These are phyloP conservation scores for Entomortierella chlamydospora DNA, from an alignment of 192 early-diverging fungal species.

Conservation along the genomic window DNA sequence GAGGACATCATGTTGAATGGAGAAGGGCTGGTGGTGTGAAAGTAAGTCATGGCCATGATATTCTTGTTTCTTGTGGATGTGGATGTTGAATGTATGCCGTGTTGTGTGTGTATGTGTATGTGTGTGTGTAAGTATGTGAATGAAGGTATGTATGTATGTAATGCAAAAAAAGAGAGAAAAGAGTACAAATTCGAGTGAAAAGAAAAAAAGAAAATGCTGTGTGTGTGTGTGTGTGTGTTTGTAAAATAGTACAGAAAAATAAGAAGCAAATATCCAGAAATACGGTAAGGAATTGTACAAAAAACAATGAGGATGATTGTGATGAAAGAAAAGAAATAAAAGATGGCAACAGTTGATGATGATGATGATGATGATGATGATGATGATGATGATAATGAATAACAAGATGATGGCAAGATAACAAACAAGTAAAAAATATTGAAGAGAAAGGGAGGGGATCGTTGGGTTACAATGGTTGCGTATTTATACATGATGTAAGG, in stretches of 20 bases:
- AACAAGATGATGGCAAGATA: too few relatives aligned
- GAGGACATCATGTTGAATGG: neutral
- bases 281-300: too few relatives aligned
- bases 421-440: neutral
- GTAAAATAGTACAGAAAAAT: too few relatives aligned
- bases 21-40: neutral
- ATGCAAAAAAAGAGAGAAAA: neutral
- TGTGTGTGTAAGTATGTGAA: neutral
- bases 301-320: too few relatives aligned
- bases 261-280: too few relatives aligned
- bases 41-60: conserved; percentile 17
- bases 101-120: neutral
- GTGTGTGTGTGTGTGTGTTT: too few relatives aligned
- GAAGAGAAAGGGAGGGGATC: conserved; percentile 7
- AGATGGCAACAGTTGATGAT: neutral
- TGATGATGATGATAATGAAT: neutral
- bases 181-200: neutral
- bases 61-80: neutral
- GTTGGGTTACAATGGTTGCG: neutral
- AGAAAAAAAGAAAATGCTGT: conserved; percentile 3
- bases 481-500: conserved; percentile 15
- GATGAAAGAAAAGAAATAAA: neutral
- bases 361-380: neutral
- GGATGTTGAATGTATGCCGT: neutral
- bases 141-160: neutral